Conservation (phyloP, 371 early-diverging fungal genomes). For the Mucor sp. region DNA sequence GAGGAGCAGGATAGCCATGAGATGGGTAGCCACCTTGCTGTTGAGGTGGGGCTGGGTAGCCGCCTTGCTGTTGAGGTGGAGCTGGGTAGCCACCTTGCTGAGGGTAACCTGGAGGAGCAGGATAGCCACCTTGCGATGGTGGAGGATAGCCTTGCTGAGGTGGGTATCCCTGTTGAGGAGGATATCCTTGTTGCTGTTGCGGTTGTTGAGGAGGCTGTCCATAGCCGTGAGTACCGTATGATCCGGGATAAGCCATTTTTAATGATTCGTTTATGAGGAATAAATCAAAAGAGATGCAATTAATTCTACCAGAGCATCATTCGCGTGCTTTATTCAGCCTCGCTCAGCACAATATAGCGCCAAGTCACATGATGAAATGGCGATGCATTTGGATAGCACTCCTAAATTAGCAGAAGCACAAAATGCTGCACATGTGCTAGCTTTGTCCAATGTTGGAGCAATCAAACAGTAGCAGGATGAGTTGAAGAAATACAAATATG, state of each 20-base stretch:
- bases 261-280: not conserved
- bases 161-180: conserved; percentile 3
- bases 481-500: too few relatives aligned
- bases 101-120: conserved; percentile 8
- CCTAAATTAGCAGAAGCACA: not conserved
- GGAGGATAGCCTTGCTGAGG: conserved; percentile 14
- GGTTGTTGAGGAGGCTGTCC: conserved; percentile 16
- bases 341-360: not conserved
- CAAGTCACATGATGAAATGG: not conserved
- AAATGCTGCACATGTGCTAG: too few relatives aligned
- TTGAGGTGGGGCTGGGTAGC: conserved; percentile 9
- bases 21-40: not conserved
- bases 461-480: too few relatives aligned
- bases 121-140: conserved; percentile 9
- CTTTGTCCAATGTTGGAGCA: too few relatives aligned
- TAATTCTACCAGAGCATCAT: too few relatives aligned
- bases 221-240: conserved; percentile 26
- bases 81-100: conserved; percentile 12
- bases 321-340: too few relatives aligned
- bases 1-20: not conserved
- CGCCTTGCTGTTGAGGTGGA: conserved; percentile 6
- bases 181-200: conserved; percentile 3
- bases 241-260: conserved; percentile 27
- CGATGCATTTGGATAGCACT: not conserved
- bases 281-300: too few relatives aligned